Conservation (phyloP, 768 basidiomycete species). For the Boletus rex-veris region DNA sequence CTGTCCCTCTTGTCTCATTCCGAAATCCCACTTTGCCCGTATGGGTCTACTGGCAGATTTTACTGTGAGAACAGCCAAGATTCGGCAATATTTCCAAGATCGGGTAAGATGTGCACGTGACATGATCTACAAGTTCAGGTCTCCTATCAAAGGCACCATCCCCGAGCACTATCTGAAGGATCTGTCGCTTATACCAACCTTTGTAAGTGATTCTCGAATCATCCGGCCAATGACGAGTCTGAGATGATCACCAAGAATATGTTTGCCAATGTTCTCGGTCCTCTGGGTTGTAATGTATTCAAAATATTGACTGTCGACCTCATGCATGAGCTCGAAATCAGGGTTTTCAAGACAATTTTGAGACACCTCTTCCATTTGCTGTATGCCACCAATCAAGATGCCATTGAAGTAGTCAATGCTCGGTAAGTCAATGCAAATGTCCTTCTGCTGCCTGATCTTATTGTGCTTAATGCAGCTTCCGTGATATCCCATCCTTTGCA, state of each 20-base stretch:
- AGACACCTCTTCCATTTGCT: conserved; percentile 36
- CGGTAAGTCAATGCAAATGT: conserved; percentile 10
- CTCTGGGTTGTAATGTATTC: not conserved
- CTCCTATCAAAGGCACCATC: not conserved
- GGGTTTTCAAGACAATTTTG: conserved; percentile 37
- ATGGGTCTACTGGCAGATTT: not conserved
- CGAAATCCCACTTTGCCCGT: not conserved
- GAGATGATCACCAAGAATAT: not conserved
- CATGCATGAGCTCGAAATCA: conserved; percentile 41
- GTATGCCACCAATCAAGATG: conserved; percentile 1
- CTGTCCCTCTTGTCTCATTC: not conserved
- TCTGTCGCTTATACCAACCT: not conserved
- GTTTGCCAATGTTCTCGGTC: not conserved
- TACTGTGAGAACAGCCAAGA: not conserved
- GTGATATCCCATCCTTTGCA: conserved; percentile 16
- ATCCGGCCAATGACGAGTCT: too few species aligned
- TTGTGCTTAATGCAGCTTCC: conserved; percentile 1
- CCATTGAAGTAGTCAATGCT: conserved; percentile 21
- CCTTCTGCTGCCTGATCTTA: not conserved
- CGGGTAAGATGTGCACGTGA: not conserved
- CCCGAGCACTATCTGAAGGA: not conserved
- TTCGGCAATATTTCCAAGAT: not conserved
- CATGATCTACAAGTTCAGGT: not conserved
- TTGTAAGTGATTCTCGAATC: not conserved
- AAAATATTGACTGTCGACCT: conserved; percentile 22